Conservation (phyloP, 2,329 filamentous ascomycete species). For the Cyphellophora europaea region DNA sequence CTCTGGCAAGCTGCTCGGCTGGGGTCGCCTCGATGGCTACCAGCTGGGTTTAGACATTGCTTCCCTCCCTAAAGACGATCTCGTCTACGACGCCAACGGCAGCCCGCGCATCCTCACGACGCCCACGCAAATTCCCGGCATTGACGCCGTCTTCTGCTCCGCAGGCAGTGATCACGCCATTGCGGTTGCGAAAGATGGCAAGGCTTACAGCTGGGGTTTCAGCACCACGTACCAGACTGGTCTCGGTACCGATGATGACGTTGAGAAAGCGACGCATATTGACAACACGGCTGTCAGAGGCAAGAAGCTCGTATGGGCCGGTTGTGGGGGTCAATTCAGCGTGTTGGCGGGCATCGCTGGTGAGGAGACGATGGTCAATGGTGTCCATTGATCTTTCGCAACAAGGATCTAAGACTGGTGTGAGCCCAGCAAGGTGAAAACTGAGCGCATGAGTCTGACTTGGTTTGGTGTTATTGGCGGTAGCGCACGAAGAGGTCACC, state of each 20-base stretch:
- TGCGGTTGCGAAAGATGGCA: conserved; percentile 58
- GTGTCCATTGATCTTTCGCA: background rate
- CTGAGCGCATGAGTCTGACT: too few relatives aligned
- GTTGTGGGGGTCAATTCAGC: conserved; percentile 72
- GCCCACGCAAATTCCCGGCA: conserved; percentile 52
- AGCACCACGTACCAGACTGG: conserved; percentile 73
- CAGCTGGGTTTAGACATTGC: conserved; percentile 52
- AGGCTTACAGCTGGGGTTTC: conserved; percentile 73
- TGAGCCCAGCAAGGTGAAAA: too few relatives aligned
- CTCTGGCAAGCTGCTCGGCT: conserved; percentile 47
- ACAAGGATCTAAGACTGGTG: too few relatives aligned
- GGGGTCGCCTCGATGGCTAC: conserved; percentile 51
- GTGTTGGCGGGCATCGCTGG: conserved; percentile 23
- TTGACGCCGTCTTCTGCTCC: conserved; percentile 49
- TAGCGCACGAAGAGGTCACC: too few relatives aligned
- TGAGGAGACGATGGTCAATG: background rate
- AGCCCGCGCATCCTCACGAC: conserved; percentile 62
- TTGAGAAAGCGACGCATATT: conserved; percentile 66
- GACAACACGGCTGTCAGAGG: conserved; percentile 75
- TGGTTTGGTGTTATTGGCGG: too few relatives aligned
- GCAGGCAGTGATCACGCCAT: conserved; percentile 66
- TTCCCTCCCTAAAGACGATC: conserved; percentile 46
- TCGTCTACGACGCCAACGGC: conserved; percentile 51
- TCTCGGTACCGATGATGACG: conserved; percentile 67
- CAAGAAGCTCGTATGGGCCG: conserved; percentile 66